Base-by-base conservation (phyloP, 164 flowering plant species). In the Platanus orientalis region DNA sequence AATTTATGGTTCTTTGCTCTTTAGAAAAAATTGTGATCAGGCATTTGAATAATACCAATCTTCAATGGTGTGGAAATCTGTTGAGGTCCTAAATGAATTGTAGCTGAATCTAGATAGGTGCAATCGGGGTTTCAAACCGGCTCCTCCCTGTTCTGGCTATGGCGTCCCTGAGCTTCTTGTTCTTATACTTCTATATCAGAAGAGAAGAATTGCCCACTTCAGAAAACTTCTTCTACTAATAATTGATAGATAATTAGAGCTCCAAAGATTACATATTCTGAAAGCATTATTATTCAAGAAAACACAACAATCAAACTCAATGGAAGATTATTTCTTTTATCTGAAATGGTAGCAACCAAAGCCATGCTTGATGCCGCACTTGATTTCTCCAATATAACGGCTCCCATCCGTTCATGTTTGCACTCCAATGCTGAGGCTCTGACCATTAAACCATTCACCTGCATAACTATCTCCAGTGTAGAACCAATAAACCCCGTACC, bases 381-480 rank as follows among this genome's bases (percentile, higher is more conserved):
- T 87, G 74, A 94, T 91, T 60, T 86, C 90, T 2, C 98, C 98
- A 60, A 83, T 73, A 63, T 76, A 91, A 54, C 83, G 78, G 67
- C 98, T 94, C 5, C 95, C 98, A 78, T 94, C 97, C 3, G 84
- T 76, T 62, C 98, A 93, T 27, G 74, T 82, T 71, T 93, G 98
- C 1, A 77, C 76, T 10, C 98, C 98, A 61, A 79, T 39, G 0
- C 97, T 97, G 73, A 86, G 97, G 61, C 94, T 85, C 74, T 89
- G 98, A 51, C 98, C 98, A 68, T 84, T 84, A 59, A 62, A 79
- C 97, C 98, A 94, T 53, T 91, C 87, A 0, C 98, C 98, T 0
- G 87, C 81, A 76, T 85, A 93, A 14, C 78, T 71, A 75, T 93
- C 98, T 3, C 94, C 98, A 0, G 96, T 87, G 34, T 76, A 93